Percentiles rank a stretch among this genome's conserved stretches.
Conservation (phyloP, 257 asterid genomes). For the Verbascum thapsus region DNA sequence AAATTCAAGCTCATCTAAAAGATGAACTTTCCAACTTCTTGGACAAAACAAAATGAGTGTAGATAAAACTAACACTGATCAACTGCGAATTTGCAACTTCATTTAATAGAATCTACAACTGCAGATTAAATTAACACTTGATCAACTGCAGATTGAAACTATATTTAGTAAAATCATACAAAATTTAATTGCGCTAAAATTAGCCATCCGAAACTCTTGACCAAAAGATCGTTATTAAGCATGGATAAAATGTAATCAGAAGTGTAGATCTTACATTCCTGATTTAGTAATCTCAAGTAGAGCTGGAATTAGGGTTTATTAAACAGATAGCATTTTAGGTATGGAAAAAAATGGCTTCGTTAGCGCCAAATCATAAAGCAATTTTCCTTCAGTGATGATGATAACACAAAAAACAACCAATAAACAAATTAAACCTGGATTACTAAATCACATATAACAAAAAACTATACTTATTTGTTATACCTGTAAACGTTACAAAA, state of each 20-base stretch:
- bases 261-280: conserved; percentile 27
- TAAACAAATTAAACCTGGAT: not conserved
- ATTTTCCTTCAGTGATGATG: not conserved
- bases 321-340: not conserved
- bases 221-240: too few species aligned
- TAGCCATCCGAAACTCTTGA: not conserved
- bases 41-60: not conserved
- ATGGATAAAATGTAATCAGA: conserved; percentile 29
- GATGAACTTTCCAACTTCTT: not conserved
- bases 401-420: not conserved
- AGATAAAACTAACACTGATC: conserved; percentile 27
- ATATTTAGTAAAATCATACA: conserved; percentile 37
- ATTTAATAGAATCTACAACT: too few species aligned
- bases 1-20: not conserved
- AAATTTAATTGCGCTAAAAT: conserved; percentile 33
- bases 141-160: conserved; percentile 23
- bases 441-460: too few species aligned
- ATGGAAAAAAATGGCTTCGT: conserved; percentile 29
- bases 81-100: conserved; percentile 26
- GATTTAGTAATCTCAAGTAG: conserved; percentile 38
- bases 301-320: conserved; percentile 58
- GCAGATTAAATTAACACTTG: conserved; percentile 20
- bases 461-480: too few species aligned
- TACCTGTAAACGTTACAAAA: conserved; percentile 32
- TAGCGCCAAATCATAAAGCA: conserved; percentile 22